Evolutionary conservation across 1,284 basidiomycete genomes (phyloP).

Genomic region (Trichosporon asahii): DNA sequence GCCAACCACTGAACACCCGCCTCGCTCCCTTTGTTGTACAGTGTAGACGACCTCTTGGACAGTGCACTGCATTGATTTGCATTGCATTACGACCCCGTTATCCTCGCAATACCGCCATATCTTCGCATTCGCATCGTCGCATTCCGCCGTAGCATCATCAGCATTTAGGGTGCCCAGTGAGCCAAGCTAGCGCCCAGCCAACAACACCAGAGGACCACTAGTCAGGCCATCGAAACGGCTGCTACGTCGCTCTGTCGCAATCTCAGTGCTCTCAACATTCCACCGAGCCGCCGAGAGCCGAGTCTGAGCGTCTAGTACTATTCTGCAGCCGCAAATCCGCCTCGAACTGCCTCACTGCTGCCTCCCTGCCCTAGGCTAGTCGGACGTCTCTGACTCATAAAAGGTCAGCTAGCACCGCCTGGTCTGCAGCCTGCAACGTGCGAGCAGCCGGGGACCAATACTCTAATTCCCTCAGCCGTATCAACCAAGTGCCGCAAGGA

Average conservation of each 20-base stretch:
- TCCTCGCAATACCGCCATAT: not conserved
- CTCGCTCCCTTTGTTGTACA: not conserved
- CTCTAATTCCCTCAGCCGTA: not conserved
- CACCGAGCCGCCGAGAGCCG: not conserved
- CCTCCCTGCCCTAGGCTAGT: no score
- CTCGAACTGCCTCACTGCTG: not conserved
- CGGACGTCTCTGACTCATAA: not conserved
- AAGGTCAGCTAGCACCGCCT: not conserved
- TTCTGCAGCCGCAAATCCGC: not conserved
- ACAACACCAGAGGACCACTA: not conserved
- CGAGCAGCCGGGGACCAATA: not conserved
- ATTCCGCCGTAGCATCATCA: not conserved
- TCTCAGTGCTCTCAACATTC: not conserved
- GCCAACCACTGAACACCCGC: not conserved
- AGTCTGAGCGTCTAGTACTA: not conserved
- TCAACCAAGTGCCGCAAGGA: not conserved
- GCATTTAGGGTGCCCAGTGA: not conserved
- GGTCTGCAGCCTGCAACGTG: not conserved
- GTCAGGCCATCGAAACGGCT: not conserved
- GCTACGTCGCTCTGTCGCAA: not conserved
- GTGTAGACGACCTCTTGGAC: not conserved
- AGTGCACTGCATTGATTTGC: not conserved
- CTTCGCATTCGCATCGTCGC: not conserved
- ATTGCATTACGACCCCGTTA: not conserved
- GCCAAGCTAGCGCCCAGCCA: not conserved